These are phyloP conservation scores for Xylaria telfairii DNA, from an alignment of 495 filamentous ascomycete genomes.

Conservation along the genomic window DNA sequence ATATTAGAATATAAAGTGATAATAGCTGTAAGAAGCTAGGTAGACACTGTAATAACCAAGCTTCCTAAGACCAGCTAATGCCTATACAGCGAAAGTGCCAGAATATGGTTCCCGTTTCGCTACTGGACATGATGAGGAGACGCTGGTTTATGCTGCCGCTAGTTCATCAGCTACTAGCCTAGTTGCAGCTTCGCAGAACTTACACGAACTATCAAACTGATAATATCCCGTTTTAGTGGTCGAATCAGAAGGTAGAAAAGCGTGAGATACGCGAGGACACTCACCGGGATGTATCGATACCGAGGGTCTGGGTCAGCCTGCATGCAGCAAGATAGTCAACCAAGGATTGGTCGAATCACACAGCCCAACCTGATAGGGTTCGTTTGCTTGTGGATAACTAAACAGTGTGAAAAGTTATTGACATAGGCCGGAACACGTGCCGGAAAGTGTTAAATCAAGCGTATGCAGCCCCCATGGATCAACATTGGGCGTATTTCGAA, in stretches of 20 bases:
- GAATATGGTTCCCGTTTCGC: background rate
- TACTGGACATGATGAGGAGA: background rate
- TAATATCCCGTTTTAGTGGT: background rate
- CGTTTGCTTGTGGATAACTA: slow-evolving; percentile 4
- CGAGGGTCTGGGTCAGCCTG: slow-evolving; percentile 22
- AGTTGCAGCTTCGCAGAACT: slow-evolving; percentile 13
- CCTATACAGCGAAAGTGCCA: background rate
- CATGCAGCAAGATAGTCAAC: slow-evolving; percentile 19
- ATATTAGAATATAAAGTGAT: background rate
- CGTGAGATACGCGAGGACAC: slow-evolving; percentile 6
- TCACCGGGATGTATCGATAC: slow-evolving; percentile 15
- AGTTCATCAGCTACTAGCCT: slow-evolving; percentile 21
- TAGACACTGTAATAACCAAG: background rate
- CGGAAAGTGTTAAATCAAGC: background rate
- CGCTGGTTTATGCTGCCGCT: slow-evolving; percentile 8
- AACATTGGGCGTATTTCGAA: background rate
- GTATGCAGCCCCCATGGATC: background rate
- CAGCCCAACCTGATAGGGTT: slow-evolving; percentile 1
- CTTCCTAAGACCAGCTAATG: background rate
- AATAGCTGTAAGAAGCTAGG: too few relatives aligned
- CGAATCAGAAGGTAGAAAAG: background rate
- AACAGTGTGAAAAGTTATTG: background rate
- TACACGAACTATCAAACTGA: slow-evolving; percentile 9
- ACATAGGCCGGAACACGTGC: background rate
- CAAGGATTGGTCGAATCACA: slow-evolving; percentile 15